Base-by-base conservation (phyloP, 169 alveolate species). In the Besnoitia besnoiti region DNA sequence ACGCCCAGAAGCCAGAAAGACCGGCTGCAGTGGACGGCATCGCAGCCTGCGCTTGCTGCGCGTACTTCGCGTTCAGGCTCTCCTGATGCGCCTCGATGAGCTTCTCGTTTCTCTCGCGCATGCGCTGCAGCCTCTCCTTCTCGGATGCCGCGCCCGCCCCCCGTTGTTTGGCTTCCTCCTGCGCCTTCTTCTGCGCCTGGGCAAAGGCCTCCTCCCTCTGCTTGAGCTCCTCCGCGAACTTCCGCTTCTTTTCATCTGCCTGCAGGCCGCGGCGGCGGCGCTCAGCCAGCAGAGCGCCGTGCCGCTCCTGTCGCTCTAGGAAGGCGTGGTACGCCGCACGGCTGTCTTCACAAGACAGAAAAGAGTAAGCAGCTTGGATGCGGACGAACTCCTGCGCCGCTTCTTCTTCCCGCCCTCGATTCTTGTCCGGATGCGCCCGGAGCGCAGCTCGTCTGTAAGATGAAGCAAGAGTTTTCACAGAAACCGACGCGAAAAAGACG, bases 381-480 rank as follows among this genome's bases (percentile, higher is more conserved):
- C 67, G 75, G 16, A 91, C 80, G 62, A 91, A 91, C 7, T 67
- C 91, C 30, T 82, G 59, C 27, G 91, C 94, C 0, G 94, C 94
- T 14, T 55, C 91, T 24, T 67, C 39, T 67, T 91, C 94, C 55
- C 88, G 59, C 27, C 94, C 94, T 27, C 80, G 80, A 62, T 91
- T 91, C 46, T 91, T 91, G 40, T 91, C 94, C 12, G 94, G 94
- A 37, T 91, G 94, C 55, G 94, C 85, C 79, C 84, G 84, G 1
- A 91, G 88, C 1, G 94, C 94, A 2, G 94, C 94, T 46, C 37
- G 21, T 27, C 94, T 33, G 47, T 91, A 91, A 8, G 94, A 85
- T 0, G 90, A 44, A 0, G 73, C 91, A 30, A 91, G 40, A 0
- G 94, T 89, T 37, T 91, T 91, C 4, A 75, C 39, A 37, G 88